Conservation (phyloP, 192 early-diverging fungal species). For the Podila horticola region DNA sequence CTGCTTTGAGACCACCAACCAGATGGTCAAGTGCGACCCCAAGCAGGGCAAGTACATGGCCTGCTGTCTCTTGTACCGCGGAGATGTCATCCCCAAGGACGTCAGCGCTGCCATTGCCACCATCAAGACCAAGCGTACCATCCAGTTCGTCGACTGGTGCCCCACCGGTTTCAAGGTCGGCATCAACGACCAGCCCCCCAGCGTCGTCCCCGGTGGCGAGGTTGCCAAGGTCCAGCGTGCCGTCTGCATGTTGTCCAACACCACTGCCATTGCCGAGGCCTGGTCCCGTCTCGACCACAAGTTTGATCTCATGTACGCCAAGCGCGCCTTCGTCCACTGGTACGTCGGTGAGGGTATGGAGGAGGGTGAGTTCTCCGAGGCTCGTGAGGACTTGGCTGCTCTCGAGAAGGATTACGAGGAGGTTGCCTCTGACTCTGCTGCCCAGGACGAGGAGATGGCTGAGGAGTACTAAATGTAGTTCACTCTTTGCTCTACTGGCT, state of each 20-base stretch:
- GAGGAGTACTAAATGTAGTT: slow-evolving; percentile 56
- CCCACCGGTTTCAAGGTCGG: slow-evolving; percentile 99
- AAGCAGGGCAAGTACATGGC: slow-evolving; percentile 99
- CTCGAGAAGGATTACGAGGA: slow-evolving; percentile 99
- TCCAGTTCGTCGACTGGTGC: slow-evolving; percentile 99
- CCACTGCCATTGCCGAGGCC: slow-evolving; percentile 99
- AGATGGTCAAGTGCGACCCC: slow-evolving; percentile 99
- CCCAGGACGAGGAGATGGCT: slow-evolving; percentile 70
- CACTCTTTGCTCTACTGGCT: background rate
- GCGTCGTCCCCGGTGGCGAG: slow-evolving; percentile 92
- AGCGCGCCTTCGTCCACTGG: slow-evolving; percentile 99
- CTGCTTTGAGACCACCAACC: slow-evolving; percentile 98
- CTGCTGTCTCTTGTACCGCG: slow-evolving; percentile 98
- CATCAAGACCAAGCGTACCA: slow-evolving; percentile 96
- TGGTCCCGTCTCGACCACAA: slow-evolving; percentile 99
- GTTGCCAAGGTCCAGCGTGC: slow-evolving; percentile 95
- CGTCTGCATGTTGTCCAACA: slow-evolving; percentile 99
- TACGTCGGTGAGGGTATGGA: slow-evolving; percentile 99
- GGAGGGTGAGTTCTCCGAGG: slow-evolving; percentile 99
- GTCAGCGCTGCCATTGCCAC: slow-evolving; percentile 91
- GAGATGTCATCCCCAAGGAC: slow-evolving; percentile 99
- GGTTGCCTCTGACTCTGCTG: slow-evolving; percentile 95
- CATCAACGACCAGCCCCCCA: slow-evolving; percentile 95
- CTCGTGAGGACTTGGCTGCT: slow-evolving; percentile 99
- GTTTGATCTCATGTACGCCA: slow-evolving; percentile 99